Evolutionary conservation across 2,329 filamentous ascomycete genomes (phyloP), one percentile per base, ranked within the genome.

Genomic region (Massarina eburnea): DNA sequence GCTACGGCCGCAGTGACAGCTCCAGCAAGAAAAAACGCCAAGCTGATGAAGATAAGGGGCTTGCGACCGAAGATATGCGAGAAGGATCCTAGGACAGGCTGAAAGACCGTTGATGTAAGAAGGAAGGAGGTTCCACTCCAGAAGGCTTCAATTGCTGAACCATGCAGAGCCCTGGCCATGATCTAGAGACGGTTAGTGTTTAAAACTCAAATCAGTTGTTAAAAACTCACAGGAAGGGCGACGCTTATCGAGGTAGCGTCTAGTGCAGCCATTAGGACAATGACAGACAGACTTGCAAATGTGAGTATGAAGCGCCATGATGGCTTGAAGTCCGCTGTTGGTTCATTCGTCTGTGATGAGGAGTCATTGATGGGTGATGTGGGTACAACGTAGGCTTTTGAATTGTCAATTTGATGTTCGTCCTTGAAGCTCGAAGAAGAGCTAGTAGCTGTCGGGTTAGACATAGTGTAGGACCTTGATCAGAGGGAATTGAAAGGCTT

Each of bases 181-280:
- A 70, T 66, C 68, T 71, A 8, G 8, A 9, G 1, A n/a, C n/a
- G n/a, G n/a, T n/a, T n/a, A n/a, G n/a, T n/a, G n/a, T n/a, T n/a
- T n/a, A n/a, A n/a, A n/a, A n/a, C n/a, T n/a, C n/a, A n/a, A n/a
- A n/a, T n/a, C n/a, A 14, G 19, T 24, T 7, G 26, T 63, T 32
- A 62, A 50, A 15, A 18, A 33, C 62, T 12, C 58, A 70, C 68
- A 10, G 68, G 62, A 35, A 86, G 67, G 3, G 84, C 82, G 6
- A 85, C 82, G 3, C 80, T 82, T 41, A 86, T 74, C 3, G 80
- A 84, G 1, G 83, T 86, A 3, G 82, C 83, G 63, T 87, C 84
- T 21, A 87, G 72, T 10, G 84, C 81, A 2, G 82, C 80, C 70
- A 84, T 83, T 15, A 86, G 69, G 3, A 78, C 78, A 42, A 86